phyloP scores from a whole-genome alignment of 305 asterid species.

The Fraxinus latifolia region DNA sequence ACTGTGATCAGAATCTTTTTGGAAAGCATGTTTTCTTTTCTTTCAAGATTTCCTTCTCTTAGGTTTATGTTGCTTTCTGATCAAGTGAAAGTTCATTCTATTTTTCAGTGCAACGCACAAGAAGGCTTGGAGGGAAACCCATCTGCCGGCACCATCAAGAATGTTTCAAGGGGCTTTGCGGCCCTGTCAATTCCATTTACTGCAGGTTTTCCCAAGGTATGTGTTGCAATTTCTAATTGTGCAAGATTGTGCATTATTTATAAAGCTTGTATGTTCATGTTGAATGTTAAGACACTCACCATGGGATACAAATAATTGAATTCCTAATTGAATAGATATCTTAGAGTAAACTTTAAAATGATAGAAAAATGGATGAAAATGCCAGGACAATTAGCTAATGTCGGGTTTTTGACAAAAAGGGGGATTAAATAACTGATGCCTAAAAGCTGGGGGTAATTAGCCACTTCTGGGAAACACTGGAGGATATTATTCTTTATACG shows the following conservation, averaged over 20 bases:
- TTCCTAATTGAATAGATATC: not conserved
- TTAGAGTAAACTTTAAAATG: not conserved
- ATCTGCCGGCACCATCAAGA: conserved; percentile 54
- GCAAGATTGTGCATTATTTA: not conserved
- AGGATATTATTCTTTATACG: not conserved
- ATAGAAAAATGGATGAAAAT: not conserved
- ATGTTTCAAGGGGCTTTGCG: conserved; percentile 70
- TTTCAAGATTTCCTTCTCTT: conserved; percentile 20
- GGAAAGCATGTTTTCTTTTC: not conserved
- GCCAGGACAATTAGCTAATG: not conserved
- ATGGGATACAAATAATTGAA: not conserved
- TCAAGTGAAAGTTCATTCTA: conserved; percentile 6
- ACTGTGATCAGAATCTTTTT: not conserved
- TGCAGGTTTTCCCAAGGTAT: conserved; percentile 70
- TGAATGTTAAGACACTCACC: not conserved
- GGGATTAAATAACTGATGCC: not conserved
- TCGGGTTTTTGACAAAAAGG: not conserved
- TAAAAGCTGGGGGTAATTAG: not conserved
- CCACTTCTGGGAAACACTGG: not conserved
- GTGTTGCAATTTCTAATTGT: not conserved
- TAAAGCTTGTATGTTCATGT: not conserved
- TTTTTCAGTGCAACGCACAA: conserved; percentile 63
- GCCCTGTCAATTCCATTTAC: conserved; percentile 68
- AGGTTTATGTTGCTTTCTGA: conserved; percentile 11
- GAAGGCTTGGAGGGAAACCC: conserved; percentile 96